Conservation (phyloP, 192 early-diverging fungal genomes). For the Linnemannia zychae region DNA sequence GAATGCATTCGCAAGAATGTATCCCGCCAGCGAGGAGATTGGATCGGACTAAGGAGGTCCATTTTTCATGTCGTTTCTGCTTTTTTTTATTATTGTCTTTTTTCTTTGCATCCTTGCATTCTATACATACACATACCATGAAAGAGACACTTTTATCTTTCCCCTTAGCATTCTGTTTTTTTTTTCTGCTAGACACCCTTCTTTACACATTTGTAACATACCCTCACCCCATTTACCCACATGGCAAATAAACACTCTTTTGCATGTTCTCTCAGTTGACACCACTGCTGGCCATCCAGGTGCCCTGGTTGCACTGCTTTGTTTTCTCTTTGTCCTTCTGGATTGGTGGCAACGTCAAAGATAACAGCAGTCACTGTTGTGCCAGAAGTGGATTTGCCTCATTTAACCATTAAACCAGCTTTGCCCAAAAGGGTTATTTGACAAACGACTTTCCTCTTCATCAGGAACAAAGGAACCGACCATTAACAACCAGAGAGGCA, state of each 20-base stretch:
- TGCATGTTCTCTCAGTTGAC: not conserved
- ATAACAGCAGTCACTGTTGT: not conserved
- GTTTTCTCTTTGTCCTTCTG: not conserved
- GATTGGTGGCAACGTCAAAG: not conserved
- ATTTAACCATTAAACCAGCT: too few species aligned
- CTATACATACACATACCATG: conserved; percentile 6
- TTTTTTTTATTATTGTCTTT: not conserved
- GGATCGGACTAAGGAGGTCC: conserved; percentile 19
- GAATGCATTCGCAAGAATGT: conserved; percentile 24
- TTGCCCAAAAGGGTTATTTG: not conserved
- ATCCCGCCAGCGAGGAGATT: conserved; percentile 1
- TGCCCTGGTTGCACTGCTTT: too few species aligned
- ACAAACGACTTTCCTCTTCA: not conserved
- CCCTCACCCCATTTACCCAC: not conserved
- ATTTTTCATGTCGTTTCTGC: not conserved
- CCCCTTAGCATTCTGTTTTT: too few species aligned
- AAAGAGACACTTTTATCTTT: not conserved
- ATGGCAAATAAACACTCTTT: not conserved
- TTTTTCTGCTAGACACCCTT: not conserved
- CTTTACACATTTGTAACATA: conserved; percentile 6
- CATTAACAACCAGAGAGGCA: not conserved
- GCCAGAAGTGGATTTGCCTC: too few species aligned
- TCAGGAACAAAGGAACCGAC: not conserved
- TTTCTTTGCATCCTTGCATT: not conserved
- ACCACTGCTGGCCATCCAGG: too few species aligned